Evolutionary conservation across 2,329 filamentous ascomycete genomes (phyloP), one percentile per base, ranked within the genome.

Genomic region (Raffaelea arxii): DNA sequence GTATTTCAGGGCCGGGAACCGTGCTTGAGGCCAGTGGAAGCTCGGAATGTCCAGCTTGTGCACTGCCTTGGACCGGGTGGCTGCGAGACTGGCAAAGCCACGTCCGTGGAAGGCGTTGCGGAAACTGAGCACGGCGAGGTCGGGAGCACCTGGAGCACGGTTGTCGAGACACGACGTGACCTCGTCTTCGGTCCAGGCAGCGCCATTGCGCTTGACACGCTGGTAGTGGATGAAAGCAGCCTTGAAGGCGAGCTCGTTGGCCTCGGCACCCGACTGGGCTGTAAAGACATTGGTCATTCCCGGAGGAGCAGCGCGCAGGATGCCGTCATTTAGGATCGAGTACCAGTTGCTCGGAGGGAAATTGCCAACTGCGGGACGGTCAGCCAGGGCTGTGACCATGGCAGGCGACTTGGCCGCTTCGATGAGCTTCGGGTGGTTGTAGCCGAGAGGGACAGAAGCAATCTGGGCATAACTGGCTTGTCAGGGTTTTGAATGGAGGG

Each of bases 21-120:
- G 79, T 18, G 88, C 88, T 65, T 91, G 86, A 24, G 89, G 89
- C 89, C 89, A 95, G 74, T 95, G 85, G 59, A 95, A 95, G 59
- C 89, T 86, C 22, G 89, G 89, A 57, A 95, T 94, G 62, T 95
- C 89, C 56, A 95, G 72, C 71, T 95, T 95, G 75, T 95, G 89
- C 63, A 95, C 90, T 41, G 89, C 79, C 76, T 95, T 95, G 66
- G 84, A 90, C 62, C 89, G 84, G 14, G 89, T 95, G 48, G 88
- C 94, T 51, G 85, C 91, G 46, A 95, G 76, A 49, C 78, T 84
- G 59, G 87, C 89, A 58, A 95, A 94, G 40, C 94, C 78, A 54
- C 89, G 87, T 55, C 89, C 89, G 70, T 95, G 89, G 76, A 95
- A 95, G 51, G 74, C 86, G 35, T 82, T 81, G 68, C 82, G 86